Percentiles rank a stretch among this genome's conserved stretches.
Evolutionary conservation across 2,329 filamentous ascomycete species (phyloP).

Genomic region (Alternaria incomplexa): DNA sequence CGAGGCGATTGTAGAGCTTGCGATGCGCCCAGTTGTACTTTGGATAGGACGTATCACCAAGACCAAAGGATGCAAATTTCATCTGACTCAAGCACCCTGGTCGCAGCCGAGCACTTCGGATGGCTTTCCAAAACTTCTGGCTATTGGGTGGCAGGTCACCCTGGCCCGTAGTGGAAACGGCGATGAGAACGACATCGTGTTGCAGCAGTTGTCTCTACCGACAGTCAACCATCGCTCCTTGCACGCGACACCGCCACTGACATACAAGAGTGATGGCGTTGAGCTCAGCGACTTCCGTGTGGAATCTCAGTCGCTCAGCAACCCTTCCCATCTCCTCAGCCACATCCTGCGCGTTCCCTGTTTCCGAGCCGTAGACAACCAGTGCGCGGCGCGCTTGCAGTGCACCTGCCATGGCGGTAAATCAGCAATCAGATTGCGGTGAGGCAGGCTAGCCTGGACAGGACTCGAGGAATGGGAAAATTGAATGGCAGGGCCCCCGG

Average conservation of each 20-base stretch:
- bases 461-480: constrained; percentile 10
- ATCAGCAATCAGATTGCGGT: constrained; percentile 15
- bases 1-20: constrained; percentile 82
- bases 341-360: constrained; percentile 89
- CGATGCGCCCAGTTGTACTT: constrained; percentile 96
- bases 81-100: constrained; percentile 71
- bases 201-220: constrained; percentile 52
- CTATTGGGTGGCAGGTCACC: constrained; percentile 90
- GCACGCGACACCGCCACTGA: constrained; percentile 17
- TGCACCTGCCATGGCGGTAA: constrained; percentile 25
- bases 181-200: constrained; percentile 71
- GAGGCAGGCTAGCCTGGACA: constrained; percentile 29
- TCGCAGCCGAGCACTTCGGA: constrained; percentile 79
- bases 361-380: constrained; percentile 92
- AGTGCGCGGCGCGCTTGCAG: constrained; percentile 59
- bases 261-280: constrained; percentile 77
- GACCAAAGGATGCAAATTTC: constrained; percentile 83
- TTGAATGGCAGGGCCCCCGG: constrained; percentile 27
- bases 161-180: constrained; percentile 91
- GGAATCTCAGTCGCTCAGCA: constrained; percentile 79
- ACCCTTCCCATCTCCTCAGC: constrained; percentile 81
- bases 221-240: constrained; percentile 8
- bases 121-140: constrained; percentile 79
- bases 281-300: constrained; percentile 76
- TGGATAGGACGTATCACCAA: constrained; percentile 93